Evolutionary conservation across 305 asterid species (phyloP), one percentile per base, ranked within the genome.

Genomic region (Salvia sclarea): DNA sequence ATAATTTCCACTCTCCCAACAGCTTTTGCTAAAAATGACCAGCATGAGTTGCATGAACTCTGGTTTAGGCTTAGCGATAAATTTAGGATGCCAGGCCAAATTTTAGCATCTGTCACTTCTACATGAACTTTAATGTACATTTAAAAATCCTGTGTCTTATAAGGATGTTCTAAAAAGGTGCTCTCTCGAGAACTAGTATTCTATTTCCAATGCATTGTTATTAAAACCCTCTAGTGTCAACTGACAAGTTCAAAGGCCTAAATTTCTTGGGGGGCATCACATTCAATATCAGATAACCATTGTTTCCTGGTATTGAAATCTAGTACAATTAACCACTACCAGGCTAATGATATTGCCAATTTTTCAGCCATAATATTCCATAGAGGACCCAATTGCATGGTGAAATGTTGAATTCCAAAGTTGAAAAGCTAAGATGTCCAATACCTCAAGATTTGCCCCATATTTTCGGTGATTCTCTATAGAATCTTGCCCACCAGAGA

Each of bases 381-480:
- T 22, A 65, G 30, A 57, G 10, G 9, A n/a, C 8, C 3, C 43
- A n/a, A 43, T 33, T 30, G 47, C 8, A 33, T 17, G 41, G 17
- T 47, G 50, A 37, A 44, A 21, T 18, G 22, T 53, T 6, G 11
- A 57, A 57, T 53, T 28, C 52, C 24, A 49, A 47, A 16, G 45
- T 53, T n/a, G 8, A 16, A 41, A 60, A 48, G 20, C 62, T 3
- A 22, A n/a, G 33, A 35, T 30, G 59, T 53, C 8, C 10, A 33
- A 35, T 88, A 94, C 99, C 97, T 91, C 97, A 48, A 94, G 88
- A 78, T 91, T 91, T 71, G 99, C 99, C 71, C 98, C 99, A 74
- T 76, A 84, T 80, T 91, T 83, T 67, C 94, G 75, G 76, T 94
- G 99, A 69, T 88, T 87, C 73, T 94, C 99, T 35, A 87, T 68